Evolutionary conservation across 768 basidiomycete genomes (phyloP).

Genomic region (Trametes coccinea): DNA sequence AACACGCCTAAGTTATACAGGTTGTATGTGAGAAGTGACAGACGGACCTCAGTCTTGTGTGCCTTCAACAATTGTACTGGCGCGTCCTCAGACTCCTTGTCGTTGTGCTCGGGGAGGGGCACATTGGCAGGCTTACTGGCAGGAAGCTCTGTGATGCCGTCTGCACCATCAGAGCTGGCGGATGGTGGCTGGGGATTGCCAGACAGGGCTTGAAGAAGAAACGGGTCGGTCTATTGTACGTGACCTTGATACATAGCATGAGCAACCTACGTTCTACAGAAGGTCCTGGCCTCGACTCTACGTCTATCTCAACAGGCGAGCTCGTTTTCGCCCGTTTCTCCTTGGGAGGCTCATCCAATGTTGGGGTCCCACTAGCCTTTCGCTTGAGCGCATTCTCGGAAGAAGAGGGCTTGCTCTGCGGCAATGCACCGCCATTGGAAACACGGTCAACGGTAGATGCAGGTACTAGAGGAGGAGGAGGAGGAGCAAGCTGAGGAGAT

Average conservation of each 20-base stretch:
- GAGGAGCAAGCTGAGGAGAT: conserved; percentile 3
- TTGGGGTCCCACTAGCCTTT: conserved; percentile 25
- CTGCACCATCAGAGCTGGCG: background rate
- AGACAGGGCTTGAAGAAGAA: conserved; percentile 3
- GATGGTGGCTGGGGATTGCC: conserved; percentile 31
- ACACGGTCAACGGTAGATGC: background rate
- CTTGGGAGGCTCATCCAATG: conserved; percentile 38
- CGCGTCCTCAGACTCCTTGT: background rate
- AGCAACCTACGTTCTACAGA: conserved; percentile 21
- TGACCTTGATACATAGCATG: background rate
- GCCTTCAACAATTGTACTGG: conserved; percentile 26
- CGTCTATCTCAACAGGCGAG: conserved; percentile 1
- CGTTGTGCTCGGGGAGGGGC: background rate
- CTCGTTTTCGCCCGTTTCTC: conserved; percentile 64
- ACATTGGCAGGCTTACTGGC: background rate
- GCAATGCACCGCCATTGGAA: background rate
- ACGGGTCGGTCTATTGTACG: conserved; percentile 1
- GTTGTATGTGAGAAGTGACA: background rate
- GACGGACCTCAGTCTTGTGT: conserved; percentile 44
- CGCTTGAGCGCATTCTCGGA: conserved; percentile 20
- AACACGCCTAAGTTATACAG: background rate
- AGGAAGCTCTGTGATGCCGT: background rate
- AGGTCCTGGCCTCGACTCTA: background rate
- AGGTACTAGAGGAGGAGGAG: background rate
- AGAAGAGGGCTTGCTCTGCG: background rate